Base-by-base conservation (phyloP, 352 stramenopile species). In the Phytophthora cactorum region DNA sequence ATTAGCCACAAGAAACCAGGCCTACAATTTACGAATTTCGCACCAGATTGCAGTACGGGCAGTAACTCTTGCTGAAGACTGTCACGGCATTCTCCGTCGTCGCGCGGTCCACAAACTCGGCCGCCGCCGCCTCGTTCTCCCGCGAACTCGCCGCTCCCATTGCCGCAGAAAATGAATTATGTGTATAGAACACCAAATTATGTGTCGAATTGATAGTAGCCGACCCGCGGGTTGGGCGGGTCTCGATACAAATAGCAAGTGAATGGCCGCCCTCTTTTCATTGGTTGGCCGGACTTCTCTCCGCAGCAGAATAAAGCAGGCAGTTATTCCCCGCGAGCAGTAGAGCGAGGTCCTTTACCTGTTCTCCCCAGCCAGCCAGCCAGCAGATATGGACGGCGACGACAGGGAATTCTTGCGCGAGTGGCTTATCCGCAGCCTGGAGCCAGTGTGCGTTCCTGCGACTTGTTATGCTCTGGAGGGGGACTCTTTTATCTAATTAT, bases 61-160 rank as follows among this genome's bases (percentile, higher is more conserved):
- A 99, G 75, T 95, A 98, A 22, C 86, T 87, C 81, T 99, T 99
- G 66, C 90, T 97, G 72, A 98, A 98, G 72, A 93, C 74, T 31
- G 77, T 81, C 51, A 93, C 73, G 27, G 53, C 59, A 65, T 91
- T 75, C 52, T 84, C 66, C 3, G 66, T 68, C 54, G 85, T 77
- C 38, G 76, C 67, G 43, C 70, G 66, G 54, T 89, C 74, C 49
- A 93, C 74, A 68, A 88, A 91, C 62, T 77, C 76, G 29, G 79
- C 60, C 52, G 82, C 84, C 38, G 77, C 78, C 22, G 70, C 64
- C 59, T 86, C 78, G 44, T 82, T 86, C 67, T 84, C 79, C 36
- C 71, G 76, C 44, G 74, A 86, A 28, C 45, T 61, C 12, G 77
- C 66, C 4, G 69, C 78, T 25, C 78, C 78, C 78, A 86, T 87